These are phyloP conservation scores for Curvularia lunata DNA, from an alignment of 2,329 filamentous ascomycete genomes.

Conservation along the genomic window DNA sequence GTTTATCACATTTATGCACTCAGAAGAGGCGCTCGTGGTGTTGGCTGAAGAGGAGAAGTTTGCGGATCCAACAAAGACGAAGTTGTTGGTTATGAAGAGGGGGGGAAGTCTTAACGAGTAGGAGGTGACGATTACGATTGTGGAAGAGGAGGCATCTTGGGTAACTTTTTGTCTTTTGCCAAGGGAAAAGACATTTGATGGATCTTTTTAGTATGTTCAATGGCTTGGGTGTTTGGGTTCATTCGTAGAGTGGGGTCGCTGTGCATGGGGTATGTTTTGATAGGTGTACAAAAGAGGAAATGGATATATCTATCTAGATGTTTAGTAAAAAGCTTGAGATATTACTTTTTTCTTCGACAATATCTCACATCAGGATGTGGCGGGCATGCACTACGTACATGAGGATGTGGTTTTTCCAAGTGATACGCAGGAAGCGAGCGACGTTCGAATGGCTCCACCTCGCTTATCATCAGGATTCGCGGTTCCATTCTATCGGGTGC, in stretches of 20 bases:
- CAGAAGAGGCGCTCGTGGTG: slow-evolving; percentile 15
- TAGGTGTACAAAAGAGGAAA: not conserved
- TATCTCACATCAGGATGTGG: no score
- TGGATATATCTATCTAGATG: no score
- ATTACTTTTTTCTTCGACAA: no score
- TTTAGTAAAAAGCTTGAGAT: no score
- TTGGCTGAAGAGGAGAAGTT: slow-evolving; percentile 30
- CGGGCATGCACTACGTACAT: no score
- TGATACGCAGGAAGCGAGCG: not conserved
- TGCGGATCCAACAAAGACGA: slow-evolving; percentile 19
- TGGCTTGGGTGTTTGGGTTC: not conserved
- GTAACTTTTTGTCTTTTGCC: not conserved
- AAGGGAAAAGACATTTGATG: not conserved
- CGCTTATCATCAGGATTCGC: not conserved
- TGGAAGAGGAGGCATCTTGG: not conserved
- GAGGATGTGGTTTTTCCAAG: no score
- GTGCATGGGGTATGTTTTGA: not conserved
- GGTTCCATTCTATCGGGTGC: not conserved
- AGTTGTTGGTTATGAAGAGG: slow-evolving; percentile 26
- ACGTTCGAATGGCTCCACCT: not conserved
- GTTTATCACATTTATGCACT: slow-evolving; percentile 30
- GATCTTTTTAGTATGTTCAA: not conserved
- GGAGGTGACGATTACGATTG: no score
- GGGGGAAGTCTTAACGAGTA: slow-evolving; percentile 8
- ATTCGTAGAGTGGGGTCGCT: not conserved